These are phyloP conservation scores for Irpex sp. DNA, from an alignment of 1,284 basidiomycete genomes.

Conservation along the genomic window DNA sequence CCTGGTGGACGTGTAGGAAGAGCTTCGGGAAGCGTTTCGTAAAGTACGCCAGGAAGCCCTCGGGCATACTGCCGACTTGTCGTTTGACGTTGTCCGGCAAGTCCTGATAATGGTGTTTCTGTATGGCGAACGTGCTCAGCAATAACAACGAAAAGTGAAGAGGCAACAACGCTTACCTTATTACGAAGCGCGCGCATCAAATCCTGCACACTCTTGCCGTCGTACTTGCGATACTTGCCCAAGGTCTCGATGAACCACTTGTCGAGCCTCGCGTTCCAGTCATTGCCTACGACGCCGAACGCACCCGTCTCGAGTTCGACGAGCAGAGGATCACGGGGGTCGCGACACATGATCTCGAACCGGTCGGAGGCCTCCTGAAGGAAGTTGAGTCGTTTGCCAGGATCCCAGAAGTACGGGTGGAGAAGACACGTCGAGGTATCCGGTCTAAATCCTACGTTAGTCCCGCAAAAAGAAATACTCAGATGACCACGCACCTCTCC, in stretches of 20 bases:
- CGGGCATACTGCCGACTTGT: conserved; percentile 85
- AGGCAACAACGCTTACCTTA: conserved; percentile 59
- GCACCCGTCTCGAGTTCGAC: conserved; percentile 75
- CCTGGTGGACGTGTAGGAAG: conserved; percentile 89
- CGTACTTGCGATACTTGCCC: conserved; percentile 96
- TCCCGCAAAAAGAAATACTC: neutral
- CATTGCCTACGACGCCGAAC: conserved; percentile 68
- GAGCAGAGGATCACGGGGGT: conserved; percentile 77
- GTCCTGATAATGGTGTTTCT: conserved; percentile 99
- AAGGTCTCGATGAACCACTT: conserved; percentile 89
- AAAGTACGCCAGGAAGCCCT: conserved; percentile 92
- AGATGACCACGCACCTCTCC: conserved; percentile 51
- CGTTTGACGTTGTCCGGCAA: conserved; percentile 87
- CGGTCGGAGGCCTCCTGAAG: conserved; percentile 96
- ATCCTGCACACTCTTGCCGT: conserved; percentile 88
- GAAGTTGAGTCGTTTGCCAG: conserved; percentile 84
- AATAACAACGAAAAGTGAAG: neutral
- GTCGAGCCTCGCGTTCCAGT: conserved; percentile 89
- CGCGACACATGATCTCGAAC: conserved; percentile 96
- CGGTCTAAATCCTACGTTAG: conserved; percentile 50
- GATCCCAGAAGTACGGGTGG: conserved; percentile 97
- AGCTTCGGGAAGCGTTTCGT: conserved; percentile 88
- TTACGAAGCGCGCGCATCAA: conserved; percentile 90
- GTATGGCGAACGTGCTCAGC: conserved; percentile 6
- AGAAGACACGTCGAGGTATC: conserved; percentile 85